Conservation (phyloP, 192 early-diverging fungal species). For the Podila minutissima region DNA sequence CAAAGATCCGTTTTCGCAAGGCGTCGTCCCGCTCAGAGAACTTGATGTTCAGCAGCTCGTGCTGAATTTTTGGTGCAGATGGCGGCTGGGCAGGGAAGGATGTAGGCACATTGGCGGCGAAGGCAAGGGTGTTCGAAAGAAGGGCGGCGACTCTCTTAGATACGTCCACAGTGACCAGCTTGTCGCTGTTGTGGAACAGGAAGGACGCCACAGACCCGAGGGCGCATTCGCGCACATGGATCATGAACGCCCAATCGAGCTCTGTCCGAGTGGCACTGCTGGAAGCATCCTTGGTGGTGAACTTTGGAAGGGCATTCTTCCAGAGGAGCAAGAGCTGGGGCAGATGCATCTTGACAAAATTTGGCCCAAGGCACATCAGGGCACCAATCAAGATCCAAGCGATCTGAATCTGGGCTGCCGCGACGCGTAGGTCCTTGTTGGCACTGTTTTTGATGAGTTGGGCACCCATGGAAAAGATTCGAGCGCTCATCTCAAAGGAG, state of each 20-base stretch:
- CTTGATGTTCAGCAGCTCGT: slow-evolving; percentile 49
- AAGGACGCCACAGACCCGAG: slow-evolving; percentile 78
- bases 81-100: slow-evolving; percentile 52
- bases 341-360: slow-evolving; percentile 83
- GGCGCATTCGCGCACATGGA: slow-evolving; percentile 71
- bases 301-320: slow-evolving; percentile 83
- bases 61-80: slow-evolving; percentile 36
- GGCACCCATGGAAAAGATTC: slow-evolving; percentile 79
- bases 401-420: slow-evolving; percentile 72
- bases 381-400: slow-evolving; percentile 83
- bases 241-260: slow-evolving; percentile 68
- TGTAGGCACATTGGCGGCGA: slow-evolving; percentile 62
- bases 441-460: slow-evolving; percentile 74
- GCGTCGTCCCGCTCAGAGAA: slow-evolving; percentile 68
- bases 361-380: slow-evolving; percentile 81
- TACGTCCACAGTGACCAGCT: slow-evolving; percentile 74
- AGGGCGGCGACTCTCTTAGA: slow-evolving; percentile 80
- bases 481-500: slow-evolving; percentile 82
- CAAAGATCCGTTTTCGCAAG: slow-evolving; percentile 71
- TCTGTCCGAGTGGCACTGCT: slow-evolving; percentile 61
- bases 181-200: slow-evolving; percentile 71
- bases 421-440: slow-evolving; percentile 68
- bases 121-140: slow-evolving; percentile 76
- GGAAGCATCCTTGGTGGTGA: slow-evolving; percentile 69
- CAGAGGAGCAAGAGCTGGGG: slow-evolving; percentile 82